Evolutionary conservation across 192 early-diverging fungal genomes (phyloP).

Genomic region (Coemansia sp.): DNA sequence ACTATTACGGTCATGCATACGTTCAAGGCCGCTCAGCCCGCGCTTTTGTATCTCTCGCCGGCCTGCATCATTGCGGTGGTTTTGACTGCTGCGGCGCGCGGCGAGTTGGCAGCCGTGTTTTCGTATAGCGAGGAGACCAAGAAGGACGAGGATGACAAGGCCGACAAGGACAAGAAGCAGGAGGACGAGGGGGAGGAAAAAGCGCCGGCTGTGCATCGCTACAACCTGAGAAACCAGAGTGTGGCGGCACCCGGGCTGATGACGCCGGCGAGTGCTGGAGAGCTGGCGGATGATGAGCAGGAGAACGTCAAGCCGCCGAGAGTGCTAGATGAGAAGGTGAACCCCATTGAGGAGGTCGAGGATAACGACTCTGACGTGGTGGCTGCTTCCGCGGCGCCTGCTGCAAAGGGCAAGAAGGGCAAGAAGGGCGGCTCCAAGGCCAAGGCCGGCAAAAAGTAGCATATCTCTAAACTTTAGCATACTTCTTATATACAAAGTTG

Average conservation of each 20-base stretch:
- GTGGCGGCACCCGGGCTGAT: not conserved
- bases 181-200: slow-evolving; percentile 39
- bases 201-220: slow-evolving; percentile 18
- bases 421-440: slow-evolving; percentile 5
- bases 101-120: slow-evolving; percentile 71
- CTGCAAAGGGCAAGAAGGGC: slow-evolving; percentile 17
- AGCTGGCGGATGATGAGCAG: slow-evolving; percentile 53
- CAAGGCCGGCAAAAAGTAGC: slow-evolving; percentile 25
- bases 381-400: not conserved
- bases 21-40: slow-evolving; percentile 96
- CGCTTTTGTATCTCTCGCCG: slow-evolving; percentile 94
- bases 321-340: slow-evolving; percentile 33
- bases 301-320: slow-evolving; percentile 15
- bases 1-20: slow-evolving; percentile 95
- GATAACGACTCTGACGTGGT: slow-evolving; percentile 5
- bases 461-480: not conserved
- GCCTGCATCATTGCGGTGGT: slow-evolving; percentile 92
- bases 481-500: not conserved
- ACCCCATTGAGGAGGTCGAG: slow-evolving; percentile 7
- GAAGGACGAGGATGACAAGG: slow-evolving; percentile 47
- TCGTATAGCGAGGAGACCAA: slow-evolving; percentile 65
- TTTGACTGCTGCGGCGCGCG: slow-evolving; percentile 63
- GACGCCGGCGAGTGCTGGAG: slow-evolving; percentile 34
- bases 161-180: slow-evolving; percentile 29
- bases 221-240: slow-evolving; percentile 39